Base-by-base conservation (phyloP, 2,329 filamentous ascomycete genomes). In the Elsinoe perseae region DNA sequence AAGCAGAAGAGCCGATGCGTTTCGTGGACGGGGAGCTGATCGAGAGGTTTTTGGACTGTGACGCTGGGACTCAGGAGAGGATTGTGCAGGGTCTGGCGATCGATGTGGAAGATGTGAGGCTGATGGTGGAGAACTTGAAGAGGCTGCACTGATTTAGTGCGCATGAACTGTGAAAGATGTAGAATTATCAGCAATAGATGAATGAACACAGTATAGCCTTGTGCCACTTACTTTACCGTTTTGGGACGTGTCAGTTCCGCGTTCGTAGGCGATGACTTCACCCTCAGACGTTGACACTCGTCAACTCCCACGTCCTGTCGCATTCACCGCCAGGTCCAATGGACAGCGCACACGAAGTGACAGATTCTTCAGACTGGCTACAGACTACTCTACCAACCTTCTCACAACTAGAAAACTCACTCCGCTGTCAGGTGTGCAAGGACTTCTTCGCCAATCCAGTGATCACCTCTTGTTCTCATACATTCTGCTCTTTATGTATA, bases 361-460 rank as follows among this genome's bases (percentile, higher is more conserved):
- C 85, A 50, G 88, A 93, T 72, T 85, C 87, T n/a, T 91, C 88
- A 54, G 89, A 95, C 74, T 95, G 89, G 89, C 77, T 90, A 4
- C 66, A 75, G 9, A 95, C 89, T 10, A 79, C 83, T 1, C 75
- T 95, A 1, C 73, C 81, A 14, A 75, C 75, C 12, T 80, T 95
- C 56, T 77, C 83, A 48, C 75, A 80, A 12, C 81, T 98, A 60
- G 93, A 98, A 66, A 84, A 86, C 59, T 84, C 90, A 2, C 78
- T 98, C 18, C 88, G 93, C 64, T 98, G 93, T 72, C 89, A 97
- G 71, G 87, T 98, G 59, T 98, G 93, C 81, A 97, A 97, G 69
- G 95, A 98, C 70, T 95, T 97, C 72, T 97, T 88, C 75, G 83
- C 83, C 59, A 95, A 90, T 52, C 93, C 93, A 0, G 93, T 98